A percentile compares a stretch with the other conserved stretches of the same genome.
These are phyloP conservation scores for Hypoxylon sp. DNA, from an alignment of 2,329 filamentous ascomycete genomes.

Conservation along the genomic window DNA sequence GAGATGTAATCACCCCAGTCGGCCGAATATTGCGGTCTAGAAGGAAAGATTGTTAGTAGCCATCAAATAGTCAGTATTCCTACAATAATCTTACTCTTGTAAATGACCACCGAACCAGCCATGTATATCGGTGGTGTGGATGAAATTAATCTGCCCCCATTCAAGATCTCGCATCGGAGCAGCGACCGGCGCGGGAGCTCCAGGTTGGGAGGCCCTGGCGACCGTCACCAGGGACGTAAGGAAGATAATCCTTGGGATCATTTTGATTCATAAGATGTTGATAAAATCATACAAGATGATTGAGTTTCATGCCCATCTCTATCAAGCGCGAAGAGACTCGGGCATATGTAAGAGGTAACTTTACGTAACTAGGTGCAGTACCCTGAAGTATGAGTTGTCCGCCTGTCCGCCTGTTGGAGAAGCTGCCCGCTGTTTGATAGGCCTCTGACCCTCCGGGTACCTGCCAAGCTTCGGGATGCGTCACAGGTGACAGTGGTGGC, in stretches of 20 bases:
- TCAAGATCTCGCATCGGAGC: constrained; percentile 86
- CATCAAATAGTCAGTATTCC: not conserved
- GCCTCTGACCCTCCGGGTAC: constrained; percentile 40
- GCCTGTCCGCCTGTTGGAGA: not conserved
- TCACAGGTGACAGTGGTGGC: constrained; percentile 25
- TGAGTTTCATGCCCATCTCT: constrained; percentile 9
- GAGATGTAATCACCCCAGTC: constrained; percentile 99
- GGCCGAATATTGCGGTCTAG: constrained; percentile 87
- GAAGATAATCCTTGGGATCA: constrained; percentile 54
- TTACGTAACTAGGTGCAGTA: constrained; percentile 9
- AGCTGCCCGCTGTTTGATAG: constrained; percentile 7
- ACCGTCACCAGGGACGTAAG: constrained; percentile 58
- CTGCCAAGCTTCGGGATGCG: constrained; percentile 46
- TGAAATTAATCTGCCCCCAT: constrained; percentile 96
- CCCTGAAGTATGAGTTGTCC: constrained; percentile 30
- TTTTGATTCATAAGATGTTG: constrained; percentile 41
- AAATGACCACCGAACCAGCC: constrained; percentile 96
- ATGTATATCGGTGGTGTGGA: constrained; percentile 97
- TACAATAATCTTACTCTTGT: constrained; percentile 78
- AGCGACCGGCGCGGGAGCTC: constrained; percentile 80
- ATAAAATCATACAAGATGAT: constrained; percentile 5
- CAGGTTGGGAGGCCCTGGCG: constrained; percentile 77
- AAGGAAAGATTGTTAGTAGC: constrained; percentile 18
- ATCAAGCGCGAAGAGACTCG: constrained; percentile 17
- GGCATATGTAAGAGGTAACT: constrained; percentile 23